Base-by-base conservation (phyloP, 2,329 filamentous ascomycete species). In the Cladosporium phlei region DNA sequence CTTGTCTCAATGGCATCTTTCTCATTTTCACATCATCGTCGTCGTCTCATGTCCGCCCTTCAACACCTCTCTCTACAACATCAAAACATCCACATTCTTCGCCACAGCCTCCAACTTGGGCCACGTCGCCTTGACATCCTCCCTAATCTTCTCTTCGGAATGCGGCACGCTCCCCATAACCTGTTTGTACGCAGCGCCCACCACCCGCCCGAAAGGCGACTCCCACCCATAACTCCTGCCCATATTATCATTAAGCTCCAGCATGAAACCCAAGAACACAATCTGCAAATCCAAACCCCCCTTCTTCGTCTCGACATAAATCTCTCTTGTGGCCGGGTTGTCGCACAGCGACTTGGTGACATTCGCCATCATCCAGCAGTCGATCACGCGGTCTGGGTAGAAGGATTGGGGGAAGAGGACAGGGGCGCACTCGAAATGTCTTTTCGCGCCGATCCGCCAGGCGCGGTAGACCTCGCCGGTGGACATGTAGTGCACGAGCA, bases 111-210 rank as follows among this genome's bases (percentile, higher is more conserved):
- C 56, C 30, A 59, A 44, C 49, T 58, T 58, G 9, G 82, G 83
- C 55, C 81, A 69, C 52, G 78, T 76, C 65, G 84, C 79, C 59
- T 78, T 72, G 27, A 88, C 89, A 55, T 71, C 66, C 56, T 80
- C 77, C 17, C 52, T 52, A 20, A 57, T 47, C 49, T 50, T 53
- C 24, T 52, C 50, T 29, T 45, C 50, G 8, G 32, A 14, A n/a
- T 20, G 16, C 32, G 42, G 52, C 20, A 51, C 53, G 24, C 56
- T 58, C 3, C 50, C 45, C 42, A 58, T 51, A 1, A 52, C 54
- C 38, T 56, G 50, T 30, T 54, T 46, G 21, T 52, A 56, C 29
- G 55, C 50, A 10, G 37, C 53, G 22, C 56, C 56, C 3, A 59
- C 49, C 4, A 54, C 48, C 9, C 59, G 50, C 45, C 66, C 71